Evolutionary conservation across 164 flowering plant genomes (phyloP).

Genomic region (Cinnamomum chago): DNA sequence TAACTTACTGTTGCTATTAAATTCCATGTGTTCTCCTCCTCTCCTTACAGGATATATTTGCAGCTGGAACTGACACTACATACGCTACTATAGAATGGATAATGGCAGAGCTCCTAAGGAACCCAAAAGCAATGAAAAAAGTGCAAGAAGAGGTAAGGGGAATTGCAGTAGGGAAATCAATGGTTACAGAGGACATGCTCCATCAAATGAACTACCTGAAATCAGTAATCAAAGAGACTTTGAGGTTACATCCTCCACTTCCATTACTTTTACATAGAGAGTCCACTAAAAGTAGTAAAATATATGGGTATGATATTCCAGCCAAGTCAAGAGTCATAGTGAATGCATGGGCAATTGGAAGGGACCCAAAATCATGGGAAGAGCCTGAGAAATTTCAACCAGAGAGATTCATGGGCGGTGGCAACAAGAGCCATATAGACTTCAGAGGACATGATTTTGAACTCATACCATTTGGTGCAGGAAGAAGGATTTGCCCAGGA

Average conservation of each 20-base stretch:
- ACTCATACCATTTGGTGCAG: conserved; percentile 12
- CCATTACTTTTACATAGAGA: conserved; percentile 4
- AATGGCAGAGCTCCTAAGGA: conserved; percentile 34
- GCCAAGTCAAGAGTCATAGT: conserved; percentile 9
- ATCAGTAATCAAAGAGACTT: conserved; percentile 20
- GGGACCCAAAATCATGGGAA: conserved; percentile 14
- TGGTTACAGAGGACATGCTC: conserved; percentile 24
- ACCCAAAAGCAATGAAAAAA: conserved; percentile 29
- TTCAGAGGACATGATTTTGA: conserved; percentile 9
- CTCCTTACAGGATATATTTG: conserved; percentile 28
- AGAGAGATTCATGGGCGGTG: conserved; percentile 10
- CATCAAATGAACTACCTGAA: conserved; percentile 24
- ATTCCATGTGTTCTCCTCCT: too few relatives aligned
- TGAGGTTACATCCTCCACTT: conserved; percentile 12
- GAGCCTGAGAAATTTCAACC: conserved; percentile 4
- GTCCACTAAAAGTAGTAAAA: not conserved
- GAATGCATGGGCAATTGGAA: conserved; percentile 17
- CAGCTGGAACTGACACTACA: conserved; percentile 33
- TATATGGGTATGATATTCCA: conserved; percentile 12
- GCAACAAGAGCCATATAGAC: not conserved
- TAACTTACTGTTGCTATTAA: too few relatives aligned
- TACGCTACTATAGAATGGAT: conserved; percentile 28
- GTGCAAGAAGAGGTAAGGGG: conserved; percentile 24
- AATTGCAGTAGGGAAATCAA: conserved; percentile 3
- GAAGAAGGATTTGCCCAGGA: conserved; percentile 15